Conservation (phyloP, 2,329 filamentous ascomycete genomes). For the Alternaria ethzedia region DNA sequence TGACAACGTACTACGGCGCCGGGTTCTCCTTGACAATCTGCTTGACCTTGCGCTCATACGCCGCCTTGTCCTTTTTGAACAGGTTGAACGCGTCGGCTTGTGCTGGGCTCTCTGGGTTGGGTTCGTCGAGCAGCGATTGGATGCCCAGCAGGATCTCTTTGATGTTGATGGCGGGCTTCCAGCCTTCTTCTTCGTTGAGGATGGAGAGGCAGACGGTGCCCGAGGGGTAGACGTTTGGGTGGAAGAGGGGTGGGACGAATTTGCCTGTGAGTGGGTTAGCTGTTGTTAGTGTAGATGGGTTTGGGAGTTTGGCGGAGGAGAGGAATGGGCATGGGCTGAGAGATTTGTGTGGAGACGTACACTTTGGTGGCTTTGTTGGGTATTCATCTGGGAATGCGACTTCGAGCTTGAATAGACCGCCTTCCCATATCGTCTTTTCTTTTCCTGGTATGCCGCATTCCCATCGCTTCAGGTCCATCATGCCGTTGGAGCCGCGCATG, state of each 20-base stretch:
- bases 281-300: not conserved
- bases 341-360: slow-evolving; percentile 62
- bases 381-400: slow-evolving; percentile 97
- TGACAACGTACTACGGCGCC: slow-evolving; percentile 61
- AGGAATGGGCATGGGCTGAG: not conserved
- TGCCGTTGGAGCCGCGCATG: slow-evolving; percentile 75
- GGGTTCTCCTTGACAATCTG: slow-evolving; percentile 90
- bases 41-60: slow-evolving; percentile 88
- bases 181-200: slow-evolving; percentile 96
- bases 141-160: slow-evolving; percentile 97
- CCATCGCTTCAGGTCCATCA: slow-evolving; percentile 93
- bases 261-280: slow-evolving; percentile 65
- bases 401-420: slow-evolving; percentile 94
- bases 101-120: slow-evolving; percentile 94
- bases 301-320: not conserved
- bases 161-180: slow-evolving; percentile 98
- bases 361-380: slow-evolving; percentile 98
- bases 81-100: slow-evolving; percentile 98
- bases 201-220: slow-evolving; percentile 98
- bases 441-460: slow-evolving; percentile 97
- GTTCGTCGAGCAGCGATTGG: slow-evolving; percentile 93
- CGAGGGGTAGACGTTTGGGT: slow-evolving; percentile 97
- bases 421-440: slow-evolving; percentile 96
- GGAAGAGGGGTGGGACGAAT: slow-evolving; percentile 94
- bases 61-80: slow-evolving; percentile 85